Base-by-base conservation (phyloP, 805 yeast species). In the Ascoidea tarda region DNA sequence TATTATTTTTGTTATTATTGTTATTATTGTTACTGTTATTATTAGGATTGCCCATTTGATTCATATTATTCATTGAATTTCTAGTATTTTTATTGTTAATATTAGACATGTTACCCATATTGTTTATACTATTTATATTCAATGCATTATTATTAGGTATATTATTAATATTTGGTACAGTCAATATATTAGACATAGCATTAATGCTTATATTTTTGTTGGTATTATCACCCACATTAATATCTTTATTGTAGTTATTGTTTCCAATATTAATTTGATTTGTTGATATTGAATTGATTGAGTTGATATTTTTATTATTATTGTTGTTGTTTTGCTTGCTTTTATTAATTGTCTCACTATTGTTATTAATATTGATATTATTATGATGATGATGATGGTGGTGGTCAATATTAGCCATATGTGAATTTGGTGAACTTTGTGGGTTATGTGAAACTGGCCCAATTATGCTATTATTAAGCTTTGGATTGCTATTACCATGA, bases 1-100 rank as follows among this genome's bases (percentile, higher is more conserved):
- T 57, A 51, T 16, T 57, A 58, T 48, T 47, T 46, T 33, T 48
- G 50, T 14, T 51, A 48, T 32, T 52, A 53, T 28, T 48, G 51
- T 14, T 50, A 47, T 31, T 38, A 49, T 50, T 32, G 46, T 52
- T n/a, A 48, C 5, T 38, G 14, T 38, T 38, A 8, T 10, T 38
- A 38, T 38, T 38, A 38, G 14, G 14, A 38, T 10, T 38, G 8
- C 44, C 44, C 44, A 38, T 38, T 38, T 38, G 44, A 38, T 38
- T 38, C 14, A 10, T 8, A 38, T 38, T 10, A 38, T 14, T 38
- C 44, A 32, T 47, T 31, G 28, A 21, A 21, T 21, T 21, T 21
- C 28, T 21, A 4, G 21, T 3, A 32, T 21, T 47, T 12, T 12
- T 48, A 10, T 12, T 33, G 51, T 42, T 33, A 14, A 8, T 33